Evolutionary conservation across 2,329 filamentous ascomycete genomes (phyloP).

Genomic region (Nemania sp.): DNA sequence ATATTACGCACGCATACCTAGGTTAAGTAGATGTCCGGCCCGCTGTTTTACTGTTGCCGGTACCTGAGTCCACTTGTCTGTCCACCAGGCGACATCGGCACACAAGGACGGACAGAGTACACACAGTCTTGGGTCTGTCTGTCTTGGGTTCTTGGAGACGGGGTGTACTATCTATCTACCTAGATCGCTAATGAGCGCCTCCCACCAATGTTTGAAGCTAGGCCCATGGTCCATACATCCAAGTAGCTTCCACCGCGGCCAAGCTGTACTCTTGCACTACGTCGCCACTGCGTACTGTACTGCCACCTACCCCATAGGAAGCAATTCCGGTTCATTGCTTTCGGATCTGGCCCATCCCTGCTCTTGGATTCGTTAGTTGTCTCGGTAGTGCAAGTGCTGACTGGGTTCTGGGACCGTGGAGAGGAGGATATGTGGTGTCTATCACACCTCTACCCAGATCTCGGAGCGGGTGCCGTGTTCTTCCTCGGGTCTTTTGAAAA

Average conservation of each 20-base stretch:
- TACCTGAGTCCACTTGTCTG: slow-evolving; percentile 24
- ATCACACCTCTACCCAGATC: neutral
- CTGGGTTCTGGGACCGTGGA: slow-evolving; percentile 17
- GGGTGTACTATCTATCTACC: slow-evolving; percentile 16
- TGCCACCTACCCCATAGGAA: slow-evolving; percentile 1
- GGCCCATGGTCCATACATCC: too few species aligned
- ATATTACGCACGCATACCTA: too few species aligned
- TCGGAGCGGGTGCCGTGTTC: neutral
- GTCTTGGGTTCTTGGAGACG: slow-evolving; percentile 2
- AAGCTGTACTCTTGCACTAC: slow-evolving; percentile 22
- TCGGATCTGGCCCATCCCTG: slow-evolving; percentile 22
- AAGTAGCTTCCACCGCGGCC: slow-evolving; percentile 16
- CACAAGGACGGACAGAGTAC: neutral
- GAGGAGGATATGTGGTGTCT: neutral
- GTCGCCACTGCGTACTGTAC: neutral
- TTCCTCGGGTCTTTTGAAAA: slow-evolving; percentile 17
- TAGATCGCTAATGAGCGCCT: slow-evolving; percentile 17
- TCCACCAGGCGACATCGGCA: slow-evolving; percentile 39
- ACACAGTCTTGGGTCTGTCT: slow-evolving; percentile 6
- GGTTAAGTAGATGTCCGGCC: neutral
- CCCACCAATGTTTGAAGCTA: slow-evolving; percentile 19
- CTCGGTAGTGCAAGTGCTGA: slow-evolving; percentile 14
- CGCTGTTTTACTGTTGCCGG: slow-evolving; percentile 35
- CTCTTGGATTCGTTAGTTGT: slow-evolving; percentile 9
- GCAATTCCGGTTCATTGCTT: slow-evolving; percentile 14